Evolutionary conservation across 208 protist species (phyloP).

Genomic region (Trypanosomatidae sp.): DNA sequence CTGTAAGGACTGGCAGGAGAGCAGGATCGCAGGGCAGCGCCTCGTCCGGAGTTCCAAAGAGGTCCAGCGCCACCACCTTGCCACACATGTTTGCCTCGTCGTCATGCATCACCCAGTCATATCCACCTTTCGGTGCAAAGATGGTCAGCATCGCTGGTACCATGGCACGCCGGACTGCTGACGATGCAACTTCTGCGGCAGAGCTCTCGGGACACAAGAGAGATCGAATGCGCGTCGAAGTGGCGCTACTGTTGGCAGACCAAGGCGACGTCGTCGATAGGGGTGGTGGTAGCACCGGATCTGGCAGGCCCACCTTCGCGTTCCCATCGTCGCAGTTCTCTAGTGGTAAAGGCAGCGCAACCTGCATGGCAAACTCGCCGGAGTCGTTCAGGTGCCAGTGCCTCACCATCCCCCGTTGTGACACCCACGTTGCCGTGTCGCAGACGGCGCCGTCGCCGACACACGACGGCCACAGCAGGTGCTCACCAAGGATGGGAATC

Average conservation of each 20-base stretch:
- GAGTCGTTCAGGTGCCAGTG: slow-evolving; percentile 93
- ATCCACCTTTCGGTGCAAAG: slow-evolving; percentile 74
- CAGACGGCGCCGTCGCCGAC: slow-evolving; percentile 74
- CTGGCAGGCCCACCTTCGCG: background rate
- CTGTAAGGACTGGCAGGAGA: slow-evolving; percentile 71
- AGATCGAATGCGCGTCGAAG: background rate
- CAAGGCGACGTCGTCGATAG: background rate
- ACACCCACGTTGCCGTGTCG: slow-evolving; percentile 81
- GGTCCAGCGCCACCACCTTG: slow-evolving; percentile 62
- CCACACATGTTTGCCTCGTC: slow-evolving; percentile 59
- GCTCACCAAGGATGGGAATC: slow-evolving; percentile 60
- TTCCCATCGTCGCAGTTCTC: background rate
- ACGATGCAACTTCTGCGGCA: background rate
- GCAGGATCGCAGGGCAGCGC: slow-evolving; percentile 70
- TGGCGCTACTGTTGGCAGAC: background rate
- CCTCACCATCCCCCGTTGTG: slow-evolving; percentile 68
- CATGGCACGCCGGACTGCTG: background rate
- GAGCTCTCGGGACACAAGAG: slow-evolving; percentile 1
- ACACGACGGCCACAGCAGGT: slow-evolving; percentile 77
- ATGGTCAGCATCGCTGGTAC: slow-evolving; percentile 69
- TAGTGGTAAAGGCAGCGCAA: slow-evolving; percentile 52
- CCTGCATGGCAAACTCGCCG: slow-evolving; percentile 88
- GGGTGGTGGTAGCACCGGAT: background rate
- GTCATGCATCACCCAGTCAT: slow-evolving; percentile 93
- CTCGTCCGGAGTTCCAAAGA: slow-evolving; percentile 82